Percentiles rank a stretch among this genome's conserved stretches.
Evolutionary conservation across 2,329 filamentous ascomycete species (phyloP).

Genomic region (Cordyceps tenuipes): DNA sequence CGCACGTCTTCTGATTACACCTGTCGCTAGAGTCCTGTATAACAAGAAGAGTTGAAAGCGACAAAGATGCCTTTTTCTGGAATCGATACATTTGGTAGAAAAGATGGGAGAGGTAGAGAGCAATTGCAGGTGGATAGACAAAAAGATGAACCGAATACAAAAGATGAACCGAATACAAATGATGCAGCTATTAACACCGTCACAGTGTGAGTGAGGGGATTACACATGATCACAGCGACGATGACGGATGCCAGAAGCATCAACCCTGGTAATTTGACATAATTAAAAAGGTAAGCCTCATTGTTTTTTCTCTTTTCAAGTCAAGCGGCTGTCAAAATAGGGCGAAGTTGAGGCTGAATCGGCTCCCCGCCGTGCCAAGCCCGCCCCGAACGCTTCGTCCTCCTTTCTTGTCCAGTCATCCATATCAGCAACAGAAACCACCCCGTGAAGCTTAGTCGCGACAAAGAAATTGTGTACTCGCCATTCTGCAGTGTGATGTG

Average conservation of each 20-base stretch:
- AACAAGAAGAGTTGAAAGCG: not conserved
- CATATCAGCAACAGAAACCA: not conserved
- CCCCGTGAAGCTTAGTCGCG: not conserved
- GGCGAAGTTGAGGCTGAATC: not conserved
- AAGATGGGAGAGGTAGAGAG: not conserved
- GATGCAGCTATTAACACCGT: not conserved
- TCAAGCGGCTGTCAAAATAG: too few species aligned
- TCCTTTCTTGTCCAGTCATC: not conserved
- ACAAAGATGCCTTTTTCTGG: not conserved
- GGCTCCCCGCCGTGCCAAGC: slow-evolving; percentile 1
- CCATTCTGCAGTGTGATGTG: too few species aligned
- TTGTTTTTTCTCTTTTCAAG: too few species aligned
- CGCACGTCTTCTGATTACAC: not conserved
- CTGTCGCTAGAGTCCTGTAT: not conserved
- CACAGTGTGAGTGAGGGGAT: too few species aligned
- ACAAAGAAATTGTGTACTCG: too few species aligned
- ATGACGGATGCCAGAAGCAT: too few species aligned
- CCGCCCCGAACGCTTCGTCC: too few species aligned
- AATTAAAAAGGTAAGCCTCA: too few species aligned
- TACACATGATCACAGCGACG: too few species aligned
- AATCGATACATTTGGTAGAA: not conserved
- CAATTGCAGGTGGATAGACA: slow-evolving; percentile 2
- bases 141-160: not conserved
- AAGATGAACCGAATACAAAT: not conserved
- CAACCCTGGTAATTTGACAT: too few species aligned